Evolutionary conservation across 1,284 basidiomycete species (phyloP), one percentile per base, ranked within the genome.

Genomic region (Rhodotorula sp.): DNA sequence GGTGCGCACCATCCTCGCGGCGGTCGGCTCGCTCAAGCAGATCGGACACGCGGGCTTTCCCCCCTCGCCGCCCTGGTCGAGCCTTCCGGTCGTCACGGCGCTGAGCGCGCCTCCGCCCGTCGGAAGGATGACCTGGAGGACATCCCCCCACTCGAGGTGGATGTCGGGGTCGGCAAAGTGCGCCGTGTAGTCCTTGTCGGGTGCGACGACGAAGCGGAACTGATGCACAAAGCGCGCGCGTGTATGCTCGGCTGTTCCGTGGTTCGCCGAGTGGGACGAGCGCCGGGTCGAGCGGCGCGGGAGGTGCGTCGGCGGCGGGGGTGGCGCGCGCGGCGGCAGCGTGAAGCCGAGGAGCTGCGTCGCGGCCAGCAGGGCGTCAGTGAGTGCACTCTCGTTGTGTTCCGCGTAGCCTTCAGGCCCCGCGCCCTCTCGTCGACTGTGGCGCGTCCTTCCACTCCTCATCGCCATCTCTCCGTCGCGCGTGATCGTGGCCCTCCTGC

Each of bases 131-230:
- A 99, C 89, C 82, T 98, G 96, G 15, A 97, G 85, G 76, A 99
- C 92, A 82, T 98, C 92, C n/a, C 90, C 87, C 93, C 93, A 97
- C 84, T 94, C 91, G 81, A 97, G 91, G 83, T 77, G 77, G 25
- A 78, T 74, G 64, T 80, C 78, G 39, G 76, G 93, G 82, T 97
- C 94, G 61, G 92, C 92, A 80, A 97, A 94, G 82, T 97, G 93
- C 5, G 92, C 93, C 21, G 93, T 94, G 80, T 96, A 97, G 79
- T 94, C 92, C 44, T 66, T 65, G n/a, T 68, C 73, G 8, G 94
- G 94, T 78, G 92, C 92, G 88, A 97, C 90, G 58, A 97, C 87
- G 81, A 97, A 97, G 68, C 93, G 87, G 83, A 94, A 96, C 80
- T 94, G 91, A 83, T 97, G 95, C 74, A 97, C 88, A 81, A 93